Base-by-base conservation (phyloP, 2,329 filamentous ascomycete species). In the Rachicladosporium sp. region DNA sequence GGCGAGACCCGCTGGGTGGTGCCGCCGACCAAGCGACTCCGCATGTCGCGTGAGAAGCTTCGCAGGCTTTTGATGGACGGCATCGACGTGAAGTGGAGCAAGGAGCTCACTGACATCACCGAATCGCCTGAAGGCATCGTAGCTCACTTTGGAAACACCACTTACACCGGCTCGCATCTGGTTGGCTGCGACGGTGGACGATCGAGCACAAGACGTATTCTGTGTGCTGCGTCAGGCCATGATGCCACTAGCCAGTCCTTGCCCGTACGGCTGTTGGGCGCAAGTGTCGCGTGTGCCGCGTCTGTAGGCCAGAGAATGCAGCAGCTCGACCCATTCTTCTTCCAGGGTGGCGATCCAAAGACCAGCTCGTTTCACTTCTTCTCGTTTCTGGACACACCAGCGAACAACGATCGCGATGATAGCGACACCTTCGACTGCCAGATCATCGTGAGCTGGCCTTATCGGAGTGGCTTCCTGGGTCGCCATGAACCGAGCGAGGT, bases 121-220 rank as follows among this genome's bases (percentile, higher is more conserved):
- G 11, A 41, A 29, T 13, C 15, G 19, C 32, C 13, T 32, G 35
- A 37, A 29, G 4, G 6, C 4, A 30, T 41, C 29, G 29, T 13
- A 8, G 31, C 31, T 7, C 8, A 15, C 4, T 41, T 41, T 23
- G 4, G 21, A 10, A 30, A 41, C n/a, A 21, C 29, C 8, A 27
- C 35, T 8, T 11, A 83, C 63, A 74, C 93, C 34, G 89, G 91
- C 32, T 96, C 67, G 34, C 95, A 63, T 3, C 78, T 87, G 59
- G 95, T 76, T 0, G 91, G 91, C 1, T 78, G 74, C n/a, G 39
- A 41, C 10, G 39, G 39, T 1, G 10, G 34, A 9, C 33, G 30
- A 10, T 41, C 39, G 8, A 11, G 6, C 21, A 11, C 29, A 10
- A 27, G 39, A 19, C 32, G 33, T 15, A 29, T 13, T 6, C 39